Evolutionary conservation across 1,284 basidiomycete species (phyloP).

Genomic region (Papiliotrema nemorosa): DNA sequence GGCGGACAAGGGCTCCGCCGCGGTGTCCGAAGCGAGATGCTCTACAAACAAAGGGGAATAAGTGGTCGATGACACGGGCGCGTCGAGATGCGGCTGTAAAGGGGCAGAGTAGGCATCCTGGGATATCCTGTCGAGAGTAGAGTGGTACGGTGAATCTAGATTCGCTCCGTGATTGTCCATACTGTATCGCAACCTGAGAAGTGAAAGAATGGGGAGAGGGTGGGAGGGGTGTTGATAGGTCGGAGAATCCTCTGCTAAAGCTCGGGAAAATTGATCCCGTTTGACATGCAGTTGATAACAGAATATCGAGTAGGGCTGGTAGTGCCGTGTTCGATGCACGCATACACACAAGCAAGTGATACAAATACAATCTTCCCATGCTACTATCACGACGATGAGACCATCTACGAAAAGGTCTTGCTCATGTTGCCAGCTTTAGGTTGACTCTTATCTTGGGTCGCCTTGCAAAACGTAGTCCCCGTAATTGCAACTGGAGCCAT

Average conservation of each 20-base stretch:
- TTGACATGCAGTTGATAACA: no score
- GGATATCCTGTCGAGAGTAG: no score
- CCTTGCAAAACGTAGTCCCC: slow-evolving; percentile 37
- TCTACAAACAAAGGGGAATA: not conserved
- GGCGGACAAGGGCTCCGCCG: not conserved
- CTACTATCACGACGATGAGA: no score
- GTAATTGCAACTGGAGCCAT: slow-evolving; percentile 17
- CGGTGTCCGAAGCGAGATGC: not conserved
- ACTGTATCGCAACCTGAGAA: no score
- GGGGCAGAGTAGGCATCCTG: no score
- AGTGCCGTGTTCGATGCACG: no score
- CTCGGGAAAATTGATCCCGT: not conserved
- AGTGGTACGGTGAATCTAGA: no score
- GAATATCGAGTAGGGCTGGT: no score
- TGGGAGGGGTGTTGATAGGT: not conserved
- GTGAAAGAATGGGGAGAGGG: not conserved
- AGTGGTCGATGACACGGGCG: not conserved
- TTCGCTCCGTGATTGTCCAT: no score
- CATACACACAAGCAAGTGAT: no score
- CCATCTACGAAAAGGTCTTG: slow-evolving; percentile 26
- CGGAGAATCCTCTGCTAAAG: not conserved
- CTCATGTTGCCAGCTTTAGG: slow-evolving; percentile 45
- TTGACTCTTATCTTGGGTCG: slow-evolving; percentile 42
- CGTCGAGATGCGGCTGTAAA: no score
- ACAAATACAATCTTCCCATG: no score